A percentile compares a stretch with the other conserved stretches of the same genome.
Conservation (phyloP, 106 monocot species). For the Triglochin maritima region DNA sequence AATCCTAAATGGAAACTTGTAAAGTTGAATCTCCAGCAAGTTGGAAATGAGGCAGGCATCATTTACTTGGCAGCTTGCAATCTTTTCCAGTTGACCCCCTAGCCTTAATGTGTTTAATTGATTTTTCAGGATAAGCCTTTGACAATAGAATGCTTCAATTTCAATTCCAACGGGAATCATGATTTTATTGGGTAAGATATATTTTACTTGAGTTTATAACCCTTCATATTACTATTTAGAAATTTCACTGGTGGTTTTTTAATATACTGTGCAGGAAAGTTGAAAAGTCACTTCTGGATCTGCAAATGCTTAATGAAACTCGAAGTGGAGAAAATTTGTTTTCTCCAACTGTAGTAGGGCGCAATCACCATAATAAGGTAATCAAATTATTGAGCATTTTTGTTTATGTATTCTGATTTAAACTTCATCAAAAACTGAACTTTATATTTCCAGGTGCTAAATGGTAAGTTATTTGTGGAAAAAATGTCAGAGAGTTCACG, state of each 20-base stretch:
- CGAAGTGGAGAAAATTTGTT: conserved; percentile 58
- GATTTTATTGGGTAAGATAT: conserved; percentile 74
- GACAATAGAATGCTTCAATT: conserved; percentile 80
- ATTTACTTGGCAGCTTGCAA: neutral
- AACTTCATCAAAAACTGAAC: neutral
- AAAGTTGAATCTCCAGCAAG: conserved; percentile 75
- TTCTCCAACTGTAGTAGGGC: conserved; percentile 27
- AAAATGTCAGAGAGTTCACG: conserved; percentile 44
- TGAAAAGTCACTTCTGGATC: conserved; percentile 61
- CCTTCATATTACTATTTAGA: neutral
- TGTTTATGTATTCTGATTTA: neutral
- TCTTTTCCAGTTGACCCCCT: neutral
- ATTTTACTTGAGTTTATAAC: neutral
- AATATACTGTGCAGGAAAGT: conserved; percentile 46
- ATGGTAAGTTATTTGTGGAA: conserved; percentile 64
- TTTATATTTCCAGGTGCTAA: conserved; percentile 45
- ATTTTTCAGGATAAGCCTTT: conserved; percentile 70
- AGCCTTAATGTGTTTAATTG: neutral
- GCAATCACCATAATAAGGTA: conserved; percentile 51
- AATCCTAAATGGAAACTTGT: conserved; percentile 83
- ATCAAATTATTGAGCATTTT: neutral
- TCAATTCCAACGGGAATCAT: conserved; percentile 85
- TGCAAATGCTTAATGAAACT: conserved; percentile 57
- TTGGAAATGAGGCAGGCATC: conserved; percentile 66
- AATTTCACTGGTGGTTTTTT: neutral